Evolutionary conservation across 768 basidiomycete genomes (phyloP).

Genomic region (Dioszegia aurantiaca): DNA sequence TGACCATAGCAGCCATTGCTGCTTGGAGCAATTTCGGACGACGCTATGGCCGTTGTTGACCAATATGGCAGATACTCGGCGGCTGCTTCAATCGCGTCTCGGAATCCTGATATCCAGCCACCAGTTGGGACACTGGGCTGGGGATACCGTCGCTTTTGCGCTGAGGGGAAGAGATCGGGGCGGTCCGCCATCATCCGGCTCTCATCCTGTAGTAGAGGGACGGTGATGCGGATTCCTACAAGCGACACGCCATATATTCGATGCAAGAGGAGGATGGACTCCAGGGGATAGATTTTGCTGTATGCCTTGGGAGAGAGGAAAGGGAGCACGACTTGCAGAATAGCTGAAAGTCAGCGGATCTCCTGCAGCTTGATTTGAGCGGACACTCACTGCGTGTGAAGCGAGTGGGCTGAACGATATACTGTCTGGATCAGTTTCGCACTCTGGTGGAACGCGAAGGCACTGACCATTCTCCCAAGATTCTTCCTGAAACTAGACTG

Average conservation of each 20-base stretch:
- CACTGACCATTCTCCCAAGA: conserved; percentile 34
- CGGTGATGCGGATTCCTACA: conserved; percentile 22
- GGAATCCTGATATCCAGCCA: conserved; percentile 3
- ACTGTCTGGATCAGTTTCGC: conserved; percentile 19
- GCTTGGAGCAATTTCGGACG: background rate
- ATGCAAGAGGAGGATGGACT: conserved; percentile 25
- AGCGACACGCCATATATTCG: conserved; percentile 22
- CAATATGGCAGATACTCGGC: conserved; percentile 12
- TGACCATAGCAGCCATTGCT: conserved; percentile 31
- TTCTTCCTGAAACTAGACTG: conserved; percentile 40
- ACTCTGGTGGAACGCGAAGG: background rate
- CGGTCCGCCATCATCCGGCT: conserved; percentile 15
- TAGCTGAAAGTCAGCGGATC: conserved; percentile 18
- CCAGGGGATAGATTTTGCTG: conserved; percentile 33
- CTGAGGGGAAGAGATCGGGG: conserved; percentile 17
- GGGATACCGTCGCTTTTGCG: background rate
- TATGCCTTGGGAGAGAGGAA: conserved; percentile 42
- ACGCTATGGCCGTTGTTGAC: background rate
- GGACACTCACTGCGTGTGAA: conserved; percentile 32
- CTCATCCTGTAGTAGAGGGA: conserved; percentile 28
- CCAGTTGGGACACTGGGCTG: background rate
- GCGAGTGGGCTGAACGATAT: conserved; percentile 39
- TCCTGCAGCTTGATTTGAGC: background rate
- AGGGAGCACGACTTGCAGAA: conserved; percentile 31
- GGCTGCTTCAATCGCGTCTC: background rate